Evolutionary conservation across 805 yeast genomes (phyloP).

Genomic region (Candida sakaeoensis): DNA sequence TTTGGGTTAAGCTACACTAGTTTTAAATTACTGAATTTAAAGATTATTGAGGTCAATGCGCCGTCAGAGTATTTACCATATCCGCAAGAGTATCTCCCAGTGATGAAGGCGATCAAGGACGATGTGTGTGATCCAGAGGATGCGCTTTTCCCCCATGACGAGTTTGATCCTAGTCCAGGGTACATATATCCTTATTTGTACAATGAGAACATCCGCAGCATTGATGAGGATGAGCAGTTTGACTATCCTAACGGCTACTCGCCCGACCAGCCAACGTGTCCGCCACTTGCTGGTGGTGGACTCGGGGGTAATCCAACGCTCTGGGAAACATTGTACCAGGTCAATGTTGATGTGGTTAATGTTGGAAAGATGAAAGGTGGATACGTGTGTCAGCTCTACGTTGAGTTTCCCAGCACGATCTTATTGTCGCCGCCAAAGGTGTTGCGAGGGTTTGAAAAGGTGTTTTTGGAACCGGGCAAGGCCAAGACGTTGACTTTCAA

Average conservation of each 20-base stretch:
- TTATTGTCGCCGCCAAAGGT: conserved; percentile 51
- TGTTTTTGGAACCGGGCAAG: conserved; percentile 41
- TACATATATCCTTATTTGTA: conserved; percentile 53
- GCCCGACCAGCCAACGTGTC: conserved; percentile 32
- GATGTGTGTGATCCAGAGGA: conserved; percentile 53
- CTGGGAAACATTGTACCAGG: conserved; percentile 50
- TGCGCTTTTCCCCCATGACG: conserved; percentile 50
- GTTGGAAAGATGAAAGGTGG: conserved; percentile 46
- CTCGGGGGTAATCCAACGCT: conserved; percentile 59
- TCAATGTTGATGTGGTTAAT: conserved; percentile 44
- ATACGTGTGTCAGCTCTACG: conserved; percentile 50
- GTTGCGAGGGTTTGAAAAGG: conserved; percentile 57
- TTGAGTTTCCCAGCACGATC: conserved; percentile 47
- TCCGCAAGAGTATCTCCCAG: conserved; percentile 45
- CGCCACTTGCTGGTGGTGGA: conserved; percentile 47
- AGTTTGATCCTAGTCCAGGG: conserved; percentile 51
- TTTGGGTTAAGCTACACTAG: conserved; percentile 56
- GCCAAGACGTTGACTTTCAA: conserved; percentile 37
- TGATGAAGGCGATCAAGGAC: conserved; percentile 39
- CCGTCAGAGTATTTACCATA: conserved; percentile 45
- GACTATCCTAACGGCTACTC: conserved; percentile 38
- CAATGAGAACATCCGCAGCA: conserved; percentile 28
- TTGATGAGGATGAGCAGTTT: conserved; percentile 34
- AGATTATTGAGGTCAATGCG: conserved; percentile 38
- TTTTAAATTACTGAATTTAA: conserved; percentile 32